Conservation (phyloP, 768 basidiomycete species). For the Amanita exitialis region DNA sequence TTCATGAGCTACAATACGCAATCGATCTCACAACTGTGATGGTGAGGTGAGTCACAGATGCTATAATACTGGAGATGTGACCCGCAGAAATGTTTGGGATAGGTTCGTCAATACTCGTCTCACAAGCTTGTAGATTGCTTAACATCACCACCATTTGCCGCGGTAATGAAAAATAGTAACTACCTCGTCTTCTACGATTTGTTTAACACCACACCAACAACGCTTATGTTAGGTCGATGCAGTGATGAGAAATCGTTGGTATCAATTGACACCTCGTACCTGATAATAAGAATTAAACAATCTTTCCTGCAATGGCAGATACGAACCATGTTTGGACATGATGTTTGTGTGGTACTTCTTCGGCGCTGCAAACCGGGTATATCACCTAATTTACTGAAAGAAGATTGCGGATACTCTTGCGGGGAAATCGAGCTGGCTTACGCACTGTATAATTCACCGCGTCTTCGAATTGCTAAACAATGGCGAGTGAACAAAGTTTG, state of each 20-base stretch:
- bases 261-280: constrained; percentile 41
- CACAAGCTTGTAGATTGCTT: too few species aligned
- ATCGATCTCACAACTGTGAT: neutral
- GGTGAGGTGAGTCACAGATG: neutral
- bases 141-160: too few species aligned
- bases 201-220: constrained; percentile 23
- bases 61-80: constrained; percentile 17
- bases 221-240: constrained; percentile 32
- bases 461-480: constrained; percentile 2
- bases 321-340: constrained; percentile 35
- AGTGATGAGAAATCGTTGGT: constrained; percentile 32
- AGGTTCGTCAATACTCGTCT: too few species aligned
- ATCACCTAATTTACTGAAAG: constrained; percentile 13
- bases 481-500: constrained; percentile 11
- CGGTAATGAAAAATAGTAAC: neutral
- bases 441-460: neutral
- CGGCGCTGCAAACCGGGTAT: constrained; percentile 29
- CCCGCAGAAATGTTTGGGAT: constrained; percentile 28
- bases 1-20: constrained; percentile 13
- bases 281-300: constrained; percentile 8
- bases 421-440: neutral
- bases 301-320: neutral
- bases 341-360: constrained; percentile 28
- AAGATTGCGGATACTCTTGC: too few species aligned
- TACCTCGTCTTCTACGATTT: constrained; percentile 18